These are phyloP conservation scores for Salisapilia sapeloensis DNA, from an alignment of 352 stramenopile species.

Conservation along the genomic window DNA sequence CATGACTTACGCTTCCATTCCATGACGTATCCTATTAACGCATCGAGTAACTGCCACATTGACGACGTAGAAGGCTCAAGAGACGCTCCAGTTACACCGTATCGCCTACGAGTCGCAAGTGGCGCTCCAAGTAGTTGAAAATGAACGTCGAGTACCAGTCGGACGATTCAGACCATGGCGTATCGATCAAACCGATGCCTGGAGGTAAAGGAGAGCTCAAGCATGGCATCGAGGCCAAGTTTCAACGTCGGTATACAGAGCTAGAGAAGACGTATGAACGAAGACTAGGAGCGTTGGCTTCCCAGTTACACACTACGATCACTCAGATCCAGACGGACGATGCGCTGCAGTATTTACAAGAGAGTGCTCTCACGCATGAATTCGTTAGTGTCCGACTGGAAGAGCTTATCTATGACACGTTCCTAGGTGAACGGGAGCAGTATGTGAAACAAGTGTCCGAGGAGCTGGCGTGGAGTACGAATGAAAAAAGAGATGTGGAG, in stretches of 20 bases:
- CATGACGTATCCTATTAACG: too few relatives aligned
- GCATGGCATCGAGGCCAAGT: constrained; percentile 48
- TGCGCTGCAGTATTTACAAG: constrained; percentile 38
- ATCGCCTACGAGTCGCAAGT: background rate
- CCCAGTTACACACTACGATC: constrained; percentile 29
- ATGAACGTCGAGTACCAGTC: background rate
- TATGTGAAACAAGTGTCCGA: constrained; percentile 54
- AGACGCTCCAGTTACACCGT: background rate
- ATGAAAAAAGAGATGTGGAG: constrained; percentile 31
- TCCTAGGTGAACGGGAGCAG: constrained; percentile 47
- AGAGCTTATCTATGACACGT: constrained; percentile 53
- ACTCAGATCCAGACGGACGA: constrained; percentile 35
- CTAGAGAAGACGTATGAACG: constrained; percentile 60
- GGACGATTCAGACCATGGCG: background rate
- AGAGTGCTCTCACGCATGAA: constrained; percentile 45
- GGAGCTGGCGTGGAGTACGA: constrained; percentile 54
- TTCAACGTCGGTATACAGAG: constrained; percentile 40
- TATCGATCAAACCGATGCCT: background rate
- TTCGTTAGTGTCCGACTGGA: constrained; percentile 32
- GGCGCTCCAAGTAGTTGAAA: background rate
- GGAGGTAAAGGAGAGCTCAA: too few relatives aligned
- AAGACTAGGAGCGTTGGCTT: constrained; percentile 31
- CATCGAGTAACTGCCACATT: too few relatives aligned
- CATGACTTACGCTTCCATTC: too few relatives aligned
- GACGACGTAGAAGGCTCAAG: background rate